Conservation (phyloP, 2,329 filamentous ascomycete genomes). For the Trichoderma gracile region DNA sequence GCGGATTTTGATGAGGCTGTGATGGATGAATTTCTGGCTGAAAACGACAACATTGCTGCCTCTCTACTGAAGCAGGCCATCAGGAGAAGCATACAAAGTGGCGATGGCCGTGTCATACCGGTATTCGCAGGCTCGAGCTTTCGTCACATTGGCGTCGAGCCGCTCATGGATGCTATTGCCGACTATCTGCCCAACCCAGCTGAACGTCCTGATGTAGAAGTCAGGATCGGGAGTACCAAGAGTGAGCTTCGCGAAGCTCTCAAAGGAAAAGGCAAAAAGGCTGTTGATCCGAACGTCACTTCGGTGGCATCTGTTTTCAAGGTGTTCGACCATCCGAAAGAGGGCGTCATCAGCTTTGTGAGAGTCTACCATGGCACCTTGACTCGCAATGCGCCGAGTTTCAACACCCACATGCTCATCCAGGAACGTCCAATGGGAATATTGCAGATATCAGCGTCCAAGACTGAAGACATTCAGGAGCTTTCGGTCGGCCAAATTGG, state of each 20-base stretch:
- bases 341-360: constrained; percentile 87
- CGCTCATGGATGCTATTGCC: constrained; percentile 82
- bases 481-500: constrained; percentile 89
- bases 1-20: constrained; percentile 87
- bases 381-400: constrained; percentile 71
- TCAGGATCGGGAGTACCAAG: constrained; percentile 64
- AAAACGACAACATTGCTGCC: constrained; percentile 71
- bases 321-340: constrained; percentile 82
- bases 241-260: constrained; percentile 43
- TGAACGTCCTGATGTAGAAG: constrained; percentile 76
- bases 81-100: constrained; percentile 66
- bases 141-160: constrained; percentile 90
- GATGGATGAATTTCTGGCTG: constrained; percentile 79
- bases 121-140: constrained; percentile 92
- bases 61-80: constrained; percentile 71
- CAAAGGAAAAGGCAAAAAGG: constrained; percentile 41
- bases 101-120: constrained; percentile 74
- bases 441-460: constrained; percentile 85
- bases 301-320: constrained; percentile 80
- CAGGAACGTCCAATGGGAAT: constrained; percentile 79
- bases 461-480: constrained; percentile 79
- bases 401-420: constrained; percentile 82
- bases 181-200: constrained; percentile 82
- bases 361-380: constrained; percentile 86
- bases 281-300: constrained; percentile 41